These are phyloP conservation scores for Hypoxylon sp. DNA, from an alignment of 2,329 filamentous ascomycete genomes.

Conservation along the genomic window DNA sequence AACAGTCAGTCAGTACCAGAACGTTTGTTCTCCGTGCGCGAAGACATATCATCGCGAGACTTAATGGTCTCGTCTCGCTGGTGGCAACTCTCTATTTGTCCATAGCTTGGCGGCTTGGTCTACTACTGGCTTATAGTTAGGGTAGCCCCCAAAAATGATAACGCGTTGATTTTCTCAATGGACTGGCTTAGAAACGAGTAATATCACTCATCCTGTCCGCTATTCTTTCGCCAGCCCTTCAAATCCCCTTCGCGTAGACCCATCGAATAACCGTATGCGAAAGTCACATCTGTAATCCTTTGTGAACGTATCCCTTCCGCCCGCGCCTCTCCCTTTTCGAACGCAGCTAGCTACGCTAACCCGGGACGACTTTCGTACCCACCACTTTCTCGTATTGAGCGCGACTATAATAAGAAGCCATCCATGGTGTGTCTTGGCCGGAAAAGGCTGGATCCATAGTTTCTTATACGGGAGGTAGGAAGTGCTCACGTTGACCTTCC, in stretches of 20 bases:
- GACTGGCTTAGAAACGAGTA: not conserved
- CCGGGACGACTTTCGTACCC: no score
- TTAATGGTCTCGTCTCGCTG: not conserved
- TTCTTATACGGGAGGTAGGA: not conserved
- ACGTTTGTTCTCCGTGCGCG: not conserved
- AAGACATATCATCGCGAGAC: not conserved
- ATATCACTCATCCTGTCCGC: no score
- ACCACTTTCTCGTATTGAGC: not conserved
- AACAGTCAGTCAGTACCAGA: not conserved
- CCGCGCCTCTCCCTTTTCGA: not conserved
- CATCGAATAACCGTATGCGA: no score
- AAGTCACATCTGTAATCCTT: not conserved
- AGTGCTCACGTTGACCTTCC: not conserved
- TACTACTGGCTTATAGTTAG: not conserved
- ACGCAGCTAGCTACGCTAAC: no score
- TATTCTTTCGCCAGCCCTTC: no score
- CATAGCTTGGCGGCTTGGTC: not conserved
- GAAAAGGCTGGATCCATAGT: not conserved
- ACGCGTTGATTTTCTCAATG: conserved; percentile 5
- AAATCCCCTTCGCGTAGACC: no score
- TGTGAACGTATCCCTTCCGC: not conserved
- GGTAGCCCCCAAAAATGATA: not conserved
- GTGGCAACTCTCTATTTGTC: not conserved
- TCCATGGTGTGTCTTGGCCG: not conserved
- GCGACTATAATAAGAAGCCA: not conserved